phyloP scores from a whole-genome alignment of 2,329 filamentous ascomycete species.

The Emmonsia crescens region DNA sequence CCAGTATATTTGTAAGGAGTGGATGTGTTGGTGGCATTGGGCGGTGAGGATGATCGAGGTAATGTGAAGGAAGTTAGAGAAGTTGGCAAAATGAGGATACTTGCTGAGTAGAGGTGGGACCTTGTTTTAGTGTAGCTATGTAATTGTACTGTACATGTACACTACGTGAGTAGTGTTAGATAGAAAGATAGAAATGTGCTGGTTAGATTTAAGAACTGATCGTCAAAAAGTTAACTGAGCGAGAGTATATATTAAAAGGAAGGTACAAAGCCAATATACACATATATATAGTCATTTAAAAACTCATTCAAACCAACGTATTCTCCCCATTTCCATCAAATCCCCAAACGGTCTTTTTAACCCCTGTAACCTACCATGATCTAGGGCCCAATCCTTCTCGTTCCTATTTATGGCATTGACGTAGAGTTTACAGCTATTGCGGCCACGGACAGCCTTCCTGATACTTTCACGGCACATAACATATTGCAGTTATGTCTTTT shows the following conservation, averaged over 20 bases:
- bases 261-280: too few relatives aligned
- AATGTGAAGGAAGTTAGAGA: not conserved
- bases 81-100: not conserved
- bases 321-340: not conserved
- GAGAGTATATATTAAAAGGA: too few relatives aligned
- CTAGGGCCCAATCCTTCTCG: not conserved
- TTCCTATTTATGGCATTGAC: not conserved
- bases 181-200: not conserved
- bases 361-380: not conserved
- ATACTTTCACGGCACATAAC: not conserved
- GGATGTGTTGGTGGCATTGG: not conserved
- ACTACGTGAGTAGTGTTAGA: not conserved
- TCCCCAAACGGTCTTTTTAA: not conserved
- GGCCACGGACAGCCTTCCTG: not conserved
- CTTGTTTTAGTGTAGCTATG: not conserved
- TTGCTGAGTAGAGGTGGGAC: not conserved
- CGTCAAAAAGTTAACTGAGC: too few relatives aligned
- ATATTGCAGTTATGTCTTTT: not conserved
- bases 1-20: not conserved
- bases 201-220: too few relatives aligned
- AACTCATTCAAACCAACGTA: not conserved
- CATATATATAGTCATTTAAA: not conserved
- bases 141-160: not conserved
- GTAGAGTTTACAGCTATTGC: not conserved
- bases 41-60: not conserved